Evolutionary conservation across 202 grass and related monocot species (phyloP).

Genomic region (Bolboschoenoplectus hybrid): DNA sequence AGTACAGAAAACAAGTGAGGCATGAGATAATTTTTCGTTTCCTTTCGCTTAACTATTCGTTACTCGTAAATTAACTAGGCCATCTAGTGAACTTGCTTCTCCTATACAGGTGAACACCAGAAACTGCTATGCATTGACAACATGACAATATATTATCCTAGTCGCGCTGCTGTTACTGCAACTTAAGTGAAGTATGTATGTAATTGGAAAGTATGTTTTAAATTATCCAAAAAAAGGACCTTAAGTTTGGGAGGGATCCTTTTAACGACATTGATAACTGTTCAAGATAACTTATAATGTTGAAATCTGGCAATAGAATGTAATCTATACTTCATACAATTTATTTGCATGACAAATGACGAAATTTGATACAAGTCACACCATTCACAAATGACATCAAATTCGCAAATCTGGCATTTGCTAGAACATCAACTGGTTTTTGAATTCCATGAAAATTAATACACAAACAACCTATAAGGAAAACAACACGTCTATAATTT

Average conservation of each 20-base stretch:
- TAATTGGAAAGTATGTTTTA: neutral
- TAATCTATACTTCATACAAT: too few species aligned
- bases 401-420: too few species aligned
- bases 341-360: too few species aligned
- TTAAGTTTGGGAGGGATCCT: neutral
- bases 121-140: neutral
- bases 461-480: too few species aligned
- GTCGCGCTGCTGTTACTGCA: neutral
- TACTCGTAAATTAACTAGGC: constrained; percentile 17
- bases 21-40: neutral
- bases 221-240: neutral
- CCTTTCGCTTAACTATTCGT: neutral
- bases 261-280: neutral
- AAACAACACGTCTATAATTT: too few species aligned
- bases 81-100: constrained; percentile 3
- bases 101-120: neutral
- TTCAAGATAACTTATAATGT: neutral
- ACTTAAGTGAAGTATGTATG: neutral
- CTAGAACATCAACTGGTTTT: too few species aligned
- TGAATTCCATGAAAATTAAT: too few species aligned
- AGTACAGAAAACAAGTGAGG: constrained; percentile 16
- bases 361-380: too few species aligned
- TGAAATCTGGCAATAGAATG: too few species aligned
- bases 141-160: neutral
- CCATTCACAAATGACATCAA: too few species aligned